These are phyloP conservation scores for Globisporangium camurandrum DNA, from an alignment of 352 stramenopile genomes.

Conservation along the genomic window DNA sequence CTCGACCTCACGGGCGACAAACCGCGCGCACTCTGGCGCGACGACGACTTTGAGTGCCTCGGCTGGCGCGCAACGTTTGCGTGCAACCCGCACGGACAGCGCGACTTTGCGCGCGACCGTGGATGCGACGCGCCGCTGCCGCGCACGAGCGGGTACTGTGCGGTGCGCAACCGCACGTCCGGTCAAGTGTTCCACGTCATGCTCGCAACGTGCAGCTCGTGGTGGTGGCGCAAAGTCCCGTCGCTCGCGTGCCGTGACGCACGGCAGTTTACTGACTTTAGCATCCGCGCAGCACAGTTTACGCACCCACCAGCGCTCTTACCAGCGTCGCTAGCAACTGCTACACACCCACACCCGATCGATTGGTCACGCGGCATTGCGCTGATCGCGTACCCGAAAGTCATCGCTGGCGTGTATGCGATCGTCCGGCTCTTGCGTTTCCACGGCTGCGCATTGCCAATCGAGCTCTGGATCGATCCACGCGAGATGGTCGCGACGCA, in stretches of 20 bases:
- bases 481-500: conserved; percentile 19
- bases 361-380: conserved; percentile 8
- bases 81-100: conserved; percentile 49
- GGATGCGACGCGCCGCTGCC: conserved; percentile 33
- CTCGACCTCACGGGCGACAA: conserved; percentile 31
- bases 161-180: conserved; percentile 56
- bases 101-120: conserved; percentile 32
- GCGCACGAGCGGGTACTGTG: conserved; percentile 52
- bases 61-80: conserved; percentile 57
- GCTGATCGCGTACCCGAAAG: conserved; percentile 22
- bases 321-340: conserved; percentile 2
- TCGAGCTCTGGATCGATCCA: conserved; percentile 21
- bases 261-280: conserved; percentile 60
- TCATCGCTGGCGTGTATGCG: conserved; percentile 19
- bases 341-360: neutral
- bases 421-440: conserved; percentile 18
- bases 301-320: conserved; percentile 15
- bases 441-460: conserved; percentile 14
- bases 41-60: conserved; percentile 63
- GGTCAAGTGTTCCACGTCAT: conserved; percentile 50
- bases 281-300: conserved; percentile 36
- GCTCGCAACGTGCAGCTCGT: conserved; percentile 69
- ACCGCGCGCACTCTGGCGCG: conserved; percentile 27
- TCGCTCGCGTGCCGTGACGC: conserved; percentile 54
- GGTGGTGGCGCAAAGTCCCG: conserved; percentile 29